Percentiles rank a stretch among this genome's conserved stretches.
phyloP scores from a whole-genome alignment of 1,284 basidiomycete genomes.

The Sparassis latifolia region DNA sequence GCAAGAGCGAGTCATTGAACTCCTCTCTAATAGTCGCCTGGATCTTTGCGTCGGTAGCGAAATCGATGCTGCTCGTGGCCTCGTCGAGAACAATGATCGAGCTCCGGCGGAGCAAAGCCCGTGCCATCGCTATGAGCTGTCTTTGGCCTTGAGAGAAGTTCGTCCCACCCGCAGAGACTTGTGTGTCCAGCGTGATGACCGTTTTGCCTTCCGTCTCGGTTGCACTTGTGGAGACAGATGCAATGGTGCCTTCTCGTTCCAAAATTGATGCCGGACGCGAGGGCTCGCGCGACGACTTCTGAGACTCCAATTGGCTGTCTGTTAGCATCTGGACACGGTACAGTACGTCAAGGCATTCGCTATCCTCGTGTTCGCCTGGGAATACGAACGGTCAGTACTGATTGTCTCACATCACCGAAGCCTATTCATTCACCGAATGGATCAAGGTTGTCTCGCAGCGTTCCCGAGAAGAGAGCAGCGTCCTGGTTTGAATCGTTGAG shows the following conservation, averaged over 20 bases:
- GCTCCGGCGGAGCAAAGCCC: slow-evolving; percentile 70
- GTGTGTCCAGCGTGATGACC: slow-evolving; percentile 59
- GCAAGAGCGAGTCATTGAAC: slow-evolving; percentile 55
- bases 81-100: slow-evolving; percentile 82
- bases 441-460: slow-evolving; percentile 82
- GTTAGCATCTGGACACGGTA: slow-evolving; percentile 59
- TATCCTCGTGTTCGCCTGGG: slow-evolving; percentile 73
- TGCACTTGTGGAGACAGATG: slow-evolving; percentile 30
- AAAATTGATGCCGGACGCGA: slow-evolving; percentile 44
- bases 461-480: slow-evolving; percentile 81
- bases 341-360: slow-evolving; percentile 65
- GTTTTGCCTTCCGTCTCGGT: slow-evolving; percentile 48
- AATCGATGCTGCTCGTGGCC: slow-evolving; percentile 73
- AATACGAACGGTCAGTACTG: background rate
- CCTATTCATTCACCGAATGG: slow-evolving; percentile 50
- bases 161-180: slow-evolving; percentile 72
- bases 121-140: slow-evolving; percentile 77
- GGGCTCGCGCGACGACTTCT: slow-evolving; percentile 38
- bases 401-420: background rate
- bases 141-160: slow-evolving; percentile 85
- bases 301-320: slow-evolving; percentile 38
- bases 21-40: slow-evolving; percentile 78
- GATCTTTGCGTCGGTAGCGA: slow-evolving; percentile 72
- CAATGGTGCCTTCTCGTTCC: slow-evolving; percentile 24
- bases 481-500: slow-evolving; percentile 37